Evolutionary conservation across 148 eudicot genomes (phyloP), one percentile per base, ranked within the genome.

Genomic region (Rheum nobile): DNA sequence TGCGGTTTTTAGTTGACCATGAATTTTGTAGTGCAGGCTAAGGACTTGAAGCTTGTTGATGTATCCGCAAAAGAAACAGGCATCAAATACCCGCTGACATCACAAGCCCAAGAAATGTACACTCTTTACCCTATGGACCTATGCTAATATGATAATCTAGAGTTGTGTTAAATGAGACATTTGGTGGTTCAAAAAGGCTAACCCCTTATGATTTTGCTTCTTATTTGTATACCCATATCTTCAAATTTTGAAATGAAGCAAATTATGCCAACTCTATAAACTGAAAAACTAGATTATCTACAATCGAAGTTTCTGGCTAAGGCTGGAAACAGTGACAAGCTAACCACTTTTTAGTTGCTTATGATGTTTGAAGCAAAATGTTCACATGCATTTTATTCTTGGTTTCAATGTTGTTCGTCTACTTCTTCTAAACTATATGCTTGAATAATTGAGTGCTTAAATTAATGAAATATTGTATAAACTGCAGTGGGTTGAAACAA

Each of bases 31-130:
- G 3, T 63, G 75, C 85, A 90, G 96, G 93, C 93, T 67, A 91
- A 93, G 80, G 98, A 93, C 85, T 86, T 93, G 75, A 83, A 83
- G 75, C 91, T 93, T 75, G 98, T 95, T 47, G 83, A 88, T 54
- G 75, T 79, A 77, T 88, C 95, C 21, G 98, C 98, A 16, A 79
- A 89, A 81, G 88, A 88, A 79, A 84, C 83, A 38, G 83, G 84
- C 65, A 43, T 76, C 44, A 84, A 75, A 77, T 83, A 76, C 75
- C 98, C 98, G 65, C 72, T 91, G 82, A 81, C 98, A 54, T 72
- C 77, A 63, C 83, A 82, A 79, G 92, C 97, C 19, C 81, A 83
- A 73, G 76, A 85, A 46, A 91, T 91, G 98, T 89, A 80, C 76
- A 76, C 78, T 72, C 71, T 71, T 65, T 42, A 31, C 70, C 70